Percentiles rank a stretch among this genome's conserved stretches.
Conservation (phyloP, 805 yeast species). For the Pichia californica region DNA sequence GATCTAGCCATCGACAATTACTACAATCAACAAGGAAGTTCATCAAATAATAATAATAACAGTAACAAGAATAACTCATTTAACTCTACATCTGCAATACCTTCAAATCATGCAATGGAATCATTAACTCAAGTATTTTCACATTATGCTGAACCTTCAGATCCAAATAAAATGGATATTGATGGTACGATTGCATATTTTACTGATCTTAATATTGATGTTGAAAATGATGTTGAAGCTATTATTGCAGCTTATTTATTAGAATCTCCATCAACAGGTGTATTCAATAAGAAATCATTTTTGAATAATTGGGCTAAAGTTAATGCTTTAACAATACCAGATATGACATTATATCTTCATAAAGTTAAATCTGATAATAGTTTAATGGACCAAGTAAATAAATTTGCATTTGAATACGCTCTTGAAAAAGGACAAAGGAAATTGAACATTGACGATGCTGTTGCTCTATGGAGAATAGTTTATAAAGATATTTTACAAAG, state of each 20-base stretch:
- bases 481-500: constrained; percentile 9
- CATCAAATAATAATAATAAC: not conserved
- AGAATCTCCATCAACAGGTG: constrained; percentile 61
- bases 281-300: constrained; percentile 45
- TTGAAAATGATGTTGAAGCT: constrained; percentile 63
- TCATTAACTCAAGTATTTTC: constrained; percentile 20
- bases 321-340: constrained; percentile 7
- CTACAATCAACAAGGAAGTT: not conserved
- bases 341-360: constrained; percentile 17
- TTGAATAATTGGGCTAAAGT: constrained; percentile 49
- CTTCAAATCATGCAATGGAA: not conserved
- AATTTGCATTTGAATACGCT: constrained; percentile 62
- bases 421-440: constrained; percentile 54
- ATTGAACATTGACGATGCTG: constrained; percentile 53
- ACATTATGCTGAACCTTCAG: constrained; percentile 11
- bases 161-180: constrained; percentile 47
- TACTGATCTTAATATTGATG: constrained; percentile 57
- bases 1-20: constrained; percentile 12
- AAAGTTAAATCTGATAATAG: constrained; percentile 31
- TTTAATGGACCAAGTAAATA: constrained; percentile 55
- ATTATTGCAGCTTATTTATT: constrained; percentile 66
- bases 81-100: not conserved
- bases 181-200: constrained; percentile 74
- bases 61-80: no score
- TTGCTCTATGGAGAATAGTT: constrained; percentile 72